A percentile compares a stretch with the other conserved stretches of the same genome.
phyloP scores from a whole-genome alignment of 306 rosid genomes.

The Cicer bijugum region DNA sequence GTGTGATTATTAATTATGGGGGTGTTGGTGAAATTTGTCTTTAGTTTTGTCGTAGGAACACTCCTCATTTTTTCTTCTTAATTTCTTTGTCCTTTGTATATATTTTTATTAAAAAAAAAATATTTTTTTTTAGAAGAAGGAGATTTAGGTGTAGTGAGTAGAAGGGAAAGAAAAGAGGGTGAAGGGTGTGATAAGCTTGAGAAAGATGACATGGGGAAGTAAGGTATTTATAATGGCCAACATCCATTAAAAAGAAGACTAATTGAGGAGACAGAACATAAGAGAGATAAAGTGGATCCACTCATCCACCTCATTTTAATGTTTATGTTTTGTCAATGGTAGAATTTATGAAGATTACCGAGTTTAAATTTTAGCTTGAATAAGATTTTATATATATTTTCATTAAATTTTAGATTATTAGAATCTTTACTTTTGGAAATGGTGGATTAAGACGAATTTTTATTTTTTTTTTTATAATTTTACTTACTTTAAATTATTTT shows the following conservation, averaged over 20 bases:
- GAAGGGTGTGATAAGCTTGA: conserved; percentile 46
- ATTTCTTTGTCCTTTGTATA: background rate
- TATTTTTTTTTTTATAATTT: background rate
- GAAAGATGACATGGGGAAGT: background rate
- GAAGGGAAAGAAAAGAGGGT: background rate
- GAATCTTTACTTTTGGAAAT: no score
- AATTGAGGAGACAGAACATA: background rate
- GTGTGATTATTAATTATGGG: background rate
- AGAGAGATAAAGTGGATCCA: background rate
- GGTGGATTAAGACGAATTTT: background rate
- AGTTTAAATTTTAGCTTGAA: no score
- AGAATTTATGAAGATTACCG: no score
- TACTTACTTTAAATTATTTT: background rate
- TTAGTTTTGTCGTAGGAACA: conserved; percentile 9
- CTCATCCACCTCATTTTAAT: background rate
- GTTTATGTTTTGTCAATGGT: no score
- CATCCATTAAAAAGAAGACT: conserved; percentile 20
- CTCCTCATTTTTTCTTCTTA: conserved; percentile 55
- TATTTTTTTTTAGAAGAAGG: background rate
- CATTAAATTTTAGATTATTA: no score
- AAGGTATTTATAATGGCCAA: conserved; percentile 53
- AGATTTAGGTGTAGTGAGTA: background rate
- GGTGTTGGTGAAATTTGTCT: background rate
- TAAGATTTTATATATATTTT: no score
- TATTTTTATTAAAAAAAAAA: background rate